Conservation (phyloP, 345 rosid genomes). For the Salix dunnii region DNA sequence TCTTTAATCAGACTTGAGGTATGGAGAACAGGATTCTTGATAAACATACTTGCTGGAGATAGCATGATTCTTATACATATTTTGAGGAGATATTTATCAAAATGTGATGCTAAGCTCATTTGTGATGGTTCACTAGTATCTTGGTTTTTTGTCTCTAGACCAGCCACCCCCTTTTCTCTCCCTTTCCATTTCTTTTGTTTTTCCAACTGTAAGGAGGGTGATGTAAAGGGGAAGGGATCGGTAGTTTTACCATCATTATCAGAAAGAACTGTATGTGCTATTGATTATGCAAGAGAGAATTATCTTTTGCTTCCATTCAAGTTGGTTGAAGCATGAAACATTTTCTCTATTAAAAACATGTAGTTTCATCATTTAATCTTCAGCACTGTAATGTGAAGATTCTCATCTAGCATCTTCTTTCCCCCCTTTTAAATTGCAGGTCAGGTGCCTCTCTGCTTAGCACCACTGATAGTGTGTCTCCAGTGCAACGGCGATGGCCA, state of each 20-base stretch:
- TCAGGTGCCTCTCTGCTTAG: constrained; percentile 73
- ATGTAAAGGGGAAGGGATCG: not conserved
- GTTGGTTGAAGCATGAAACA: too few species aligned
- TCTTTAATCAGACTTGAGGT: not conserved
- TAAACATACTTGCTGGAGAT: too few species aligned
- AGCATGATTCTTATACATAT: too few species aligned
- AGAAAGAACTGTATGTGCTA: not conserved
- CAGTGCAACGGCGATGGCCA: constrained; percentile 78
- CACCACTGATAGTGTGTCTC: constrained; percentile 58
- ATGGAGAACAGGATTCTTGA: not conserved
- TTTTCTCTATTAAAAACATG: not conserved
- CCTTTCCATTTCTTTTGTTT: not conserved
- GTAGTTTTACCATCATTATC: too few species aligned
- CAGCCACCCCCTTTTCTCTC: not conserved
- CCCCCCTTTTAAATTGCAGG: constrained; percentile 36
- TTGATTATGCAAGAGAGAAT: not conserved
- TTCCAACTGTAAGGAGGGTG: not conserved
- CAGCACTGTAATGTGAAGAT: not conserved
- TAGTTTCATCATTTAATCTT: not conserved
- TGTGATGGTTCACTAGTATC: too few species aligned
- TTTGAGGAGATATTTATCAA: too few species aligned
- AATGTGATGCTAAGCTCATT: too few species aligned
- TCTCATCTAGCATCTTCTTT: not conserved
- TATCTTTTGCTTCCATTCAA: not conserved
- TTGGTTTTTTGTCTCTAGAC: too few species aligned